phyloP scores from a whole-genome alignment of 2,329 filamentous ascomycete genomes.

The Pseudofabraea citricarpa region DNA sequence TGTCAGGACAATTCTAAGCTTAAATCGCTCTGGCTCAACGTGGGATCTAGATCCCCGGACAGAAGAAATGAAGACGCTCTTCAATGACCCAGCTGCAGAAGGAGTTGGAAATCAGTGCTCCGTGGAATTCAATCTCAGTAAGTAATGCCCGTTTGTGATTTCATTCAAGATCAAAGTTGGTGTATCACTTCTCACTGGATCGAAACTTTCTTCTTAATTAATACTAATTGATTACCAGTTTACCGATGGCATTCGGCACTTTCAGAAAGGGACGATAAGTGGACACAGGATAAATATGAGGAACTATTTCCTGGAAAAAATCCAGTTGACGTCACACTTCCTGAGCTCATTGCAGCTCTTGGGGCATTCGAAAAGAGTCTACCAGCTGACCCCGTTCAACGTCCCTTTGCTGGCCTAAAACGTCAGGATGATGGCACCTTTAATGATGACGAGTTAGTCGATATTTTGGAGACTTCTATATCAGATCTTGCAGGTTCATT shows the following conservation, averaged over 20 bases:
- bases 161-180: no score
- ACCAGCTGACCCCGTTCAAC: slow-evolving; percentile 61
- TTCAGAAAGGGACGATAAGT: slow-evolving; percentile 69
- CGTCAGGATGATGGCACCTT: slow-evolving; percentile 65
- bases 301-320: slow-evolving; percentile 54
- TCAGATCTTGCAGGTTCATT: slow-evolving; percentile 72
- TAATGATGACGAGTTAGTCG: slow-evolving; percentile 70
- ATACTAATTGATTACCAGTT: slow-evolving; percentile 29
- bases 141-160: slow-evolving; percentile 1
- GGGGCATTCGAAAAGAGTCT: slow-evolving; percentile 57
- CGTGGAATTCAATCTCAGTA: slow-evolving; percentile 77
- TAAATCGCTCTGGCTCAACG: slow-evolving; percentile 23
- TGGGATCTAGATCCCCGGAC: slow-evolving; percentile 73
- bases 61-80: slow-evolving; percentile 49
- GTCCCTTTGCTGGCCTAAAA: slow-evolving; percentile 62
- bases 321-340: slow-evolving; percentile 44
- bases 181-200: no score
- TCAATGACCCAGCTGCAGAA: slow-evolving; percentile 53
- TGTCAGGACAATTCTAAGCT: slow-evolving; percentile 56
- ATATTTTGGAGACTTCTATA: slow-evolving; percentile 62
- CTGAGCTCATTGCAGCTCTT: slow-evolving; percentile 59
- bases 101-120: slow-evolving; percentile 81
- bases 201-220: background rate
- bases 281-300: slow-evolving; percentile 68
- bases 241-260: slow-evolving; percentile 87